phyloP scores from a whole-genome alignment of 176 grass and related monocot species.

The Saccharum officinarum region DNA sequence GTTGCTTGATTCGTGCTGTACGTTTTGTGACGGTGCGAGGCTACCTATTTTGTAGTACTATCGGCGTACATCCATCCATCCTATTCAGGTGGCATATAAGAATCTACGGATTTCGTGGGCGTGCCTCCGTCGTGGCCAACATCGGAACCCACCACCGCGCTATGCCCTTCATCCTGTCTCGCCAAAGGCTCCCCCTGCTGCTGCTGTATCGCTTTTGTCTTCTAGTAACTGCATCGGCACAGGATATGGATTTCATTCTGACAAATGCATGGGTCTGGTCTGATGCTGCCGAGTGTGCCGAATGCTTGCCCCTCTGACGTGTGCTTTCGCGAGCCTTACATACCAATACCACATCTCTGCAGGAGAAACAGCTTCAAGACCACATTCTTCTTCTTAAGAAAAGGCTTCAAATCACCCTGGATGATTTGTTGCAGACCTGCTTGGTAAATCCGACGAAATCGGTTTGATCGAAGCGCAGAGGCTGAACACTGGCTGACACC shows the following conservation, averaged over 20 bases:
- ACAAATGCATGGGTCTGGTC: background rate
- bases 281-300: background rate
- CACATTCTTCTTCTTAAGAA: background rate
- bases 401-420: background rate
- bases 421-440: background rate
- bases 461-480: background rate
- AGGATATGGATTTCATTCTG: slow-evolving; percentile 5
- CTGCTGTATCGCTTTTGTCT: slow-evolving; percentile 17
- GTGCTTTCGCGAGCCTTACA: background rate
- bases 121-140: slow-evolving; percentile 47
- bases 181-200: slow-evolving; percentile 2
- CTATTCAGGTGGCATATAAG: slow-evolving; percentile 24
- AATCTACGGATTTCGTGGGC: slow-evolving; percentile 17
- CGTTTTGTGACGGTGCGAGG: background rate
- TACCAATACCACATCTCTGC: background rate
- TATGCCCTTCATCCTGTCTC: slow-evolving; percentile 11
- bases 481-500: background rate
- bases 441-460: background rate
- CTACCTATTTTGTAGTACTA: background rate
- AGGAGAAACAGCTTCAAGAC: background rate
- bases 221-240: slow-evolving; percentile 5
- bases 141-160: slow-evolving; percentile 27
- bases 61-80: background rate
- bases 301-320: background rate
- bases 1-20: slow-evolving; percentile 3